Evolutionary conservation across 805 yeast species (phyloP), one percentile per base, ranked within the genome.

Genomic region (Teunomyces stri): DNA sequence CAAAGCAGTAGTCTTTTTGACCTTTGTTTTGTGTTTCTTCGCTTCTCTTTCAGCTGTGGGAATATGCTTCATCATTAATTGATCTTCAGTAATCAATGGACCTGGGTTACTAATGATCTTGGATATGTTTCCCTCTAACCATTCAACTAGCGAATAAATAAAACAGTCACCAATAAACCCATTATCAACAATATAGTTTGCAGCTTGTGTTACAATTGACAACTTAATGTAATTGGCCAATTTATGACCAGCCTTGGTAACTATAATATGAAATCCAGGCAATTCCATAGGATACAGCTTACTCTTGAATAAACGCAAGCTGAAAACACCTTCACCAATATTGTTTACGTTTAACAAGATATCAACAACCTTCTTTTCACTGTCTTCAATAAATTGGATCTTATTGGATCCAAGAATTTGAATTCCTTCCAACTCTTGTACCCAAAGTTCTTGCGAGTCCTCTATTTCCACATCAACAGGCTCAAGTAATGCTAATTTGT

Each of bases 31-130:
- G 30, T 28, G 30, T 12, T 38, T 36, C 11, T 12, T n/a, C 6
- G 44, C n/a, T n/a, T 33, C 22, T 11, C 34, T 16, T 10, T 25
- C 34, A 7, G 45, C 9, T 6, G 42, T 28, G 3, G 15, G 12
- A 10, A 27, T 37, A 11, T 37, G 40, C 21, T 35, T 43, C 42
- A 49, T 15, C 56, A 55, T 5, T 48, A 46, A 28, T 13, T 37
- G 40, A 27, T 37, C 40, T 37, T 45, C 30, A 40, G 43, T 45
- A 15, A 62, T 42, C 18, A 92, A 72, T 2, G 84, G 82, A 0
- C 96, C 95, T 0, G 98, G 98, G 47, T 84, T 74, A 36, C 82
- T 80, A 7, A 87, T 76, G 11, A 90, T 73, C 2, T 64, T 62
- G 4, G 71, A 65, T 38, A 85, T 66, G 55, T 87, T 80, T 12